These are phyloP conservation scores for Blumeria hordei DNA, from an alignment of 2,329 filamentous ascomycete genomes.

Conservation along the genomic window DNA sequence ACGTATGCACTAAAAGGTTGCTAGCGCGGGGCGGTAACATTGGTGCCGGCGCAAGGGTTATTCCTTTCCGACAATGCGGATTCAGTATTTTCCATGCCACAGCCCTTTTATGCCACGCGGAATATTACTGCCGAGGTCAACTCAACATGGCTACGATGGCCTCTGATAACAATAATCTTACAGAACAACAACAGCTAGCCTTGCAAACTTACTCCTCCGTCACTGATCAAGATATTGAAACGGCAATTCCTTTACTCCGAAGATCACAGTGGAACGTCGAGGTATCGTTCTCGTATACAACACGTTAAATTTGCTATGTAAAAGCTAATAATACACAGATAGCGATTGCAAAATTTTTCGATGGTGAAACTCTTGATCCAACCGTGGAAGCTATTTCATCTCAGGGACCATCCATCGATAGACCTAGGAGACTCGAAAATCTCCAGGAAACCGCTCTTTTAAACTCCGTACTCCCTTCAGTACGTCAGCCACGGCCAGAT, in stretches of 20 bases:
- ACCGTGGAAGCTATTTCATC: constrained; percentile 51
- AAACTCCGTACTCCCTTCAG: constrained; percentile 14
- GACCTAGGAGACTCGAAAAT: constrained; percentile 45
- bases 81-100: not conserved
- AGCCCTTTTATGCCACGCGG: not conserved
- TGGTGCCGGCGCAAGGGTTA: not conserved
- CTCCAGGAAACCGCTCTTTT: constrained; percentile 33
- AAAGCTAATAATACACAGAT: constrained; percentile 32
- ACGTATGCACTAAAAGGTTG: too few relatives aligned
- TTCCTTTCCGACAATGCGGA: not conserved
- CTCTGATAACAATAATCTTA: constrained; percentile 43
- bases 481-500: constrained; percentile 24
- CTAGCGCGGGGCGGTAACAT: too few relatives aligned
- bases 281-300: constrained; percentile 21
- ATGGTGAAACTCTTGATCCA: constrained; percentile 70
- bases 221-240: constrained; percentile 55
- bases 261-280: constrained; percentile 93
- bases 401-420: constrained; percentile 34
- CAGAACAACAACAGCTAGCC: constrained; percentile 53
- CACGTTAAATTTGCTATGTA: constrained; percentile 3
- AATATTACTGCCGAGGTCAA: not conserved
- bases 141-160: constrained; percentile 21
- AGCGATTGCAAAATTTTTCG: constrained; percentile 91
- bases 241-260: constrained; percentile 56
- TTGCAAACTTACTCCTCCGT: constrained; percentile 75